Base-by-base conservation (phyloP, 2,329 filamentous ascomycete genomes). In the Apiospora koreana region DNA sequence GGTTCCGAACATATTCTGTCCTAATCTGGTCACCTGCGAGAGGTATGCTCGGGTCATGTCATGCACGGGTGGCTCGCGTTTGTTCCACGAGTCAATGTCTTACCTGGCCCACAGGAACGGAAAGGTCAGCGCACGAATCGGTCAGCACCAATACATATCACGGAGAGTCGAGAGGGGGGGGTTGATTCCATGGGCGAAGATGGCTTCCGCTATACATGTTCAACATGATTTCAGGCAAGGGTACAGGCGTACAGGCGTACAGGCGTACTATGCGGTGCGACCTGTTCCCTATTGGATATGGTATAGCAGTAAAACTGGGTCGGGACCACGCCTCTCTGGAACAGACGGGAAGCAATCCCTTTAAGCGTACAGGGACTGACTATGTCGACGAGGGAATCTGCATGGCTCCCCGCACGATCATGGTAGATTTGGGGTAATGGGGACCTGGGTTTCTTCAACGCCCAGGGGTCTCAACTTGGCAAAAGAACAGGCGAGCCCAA, bases 71-170 rank as follows among this genome's bases (percentile, higher is more conserved):
- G 50, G 50, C 16, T 21, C 18, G 28, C 25, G 18, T 58, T 58
- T 35, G 28, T 58, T 58, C 50, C 50, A 35, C 54, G 54, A 62
- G 54, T 62, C 54, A 62, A 21, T 35, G 54, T 62, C 54, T 62
- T 38, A 31, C 28, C 54, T 23, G 35, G 54, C 28, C 31, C 54
- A 38, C 54, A 38, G 38, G 54, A 38, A 62, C 28, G 31, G 54
- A 62, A n/a, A 9, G 50, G 50, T 18, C 50, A 10, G 25, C 50
- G 16, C 50, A 58, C 50, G 50, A 58, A 58, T 58, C 50, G 50
- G 12, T 8, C 50, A 21, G 50, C n/a, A n/a, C n/a, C n/a, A n/a
- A n/a, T n/a, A n/a, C n/a, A n/a, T n/a, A n/a, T n/a, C n/a, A n/a
- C n/a, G n/a, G n/a, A n/a, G n/a, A n/a, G n/a, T n/a, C n/a, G n/a